Conservation (phyloP, 495 filamentous ascomycete species). For the Cenococcum geophilum region DNA sequence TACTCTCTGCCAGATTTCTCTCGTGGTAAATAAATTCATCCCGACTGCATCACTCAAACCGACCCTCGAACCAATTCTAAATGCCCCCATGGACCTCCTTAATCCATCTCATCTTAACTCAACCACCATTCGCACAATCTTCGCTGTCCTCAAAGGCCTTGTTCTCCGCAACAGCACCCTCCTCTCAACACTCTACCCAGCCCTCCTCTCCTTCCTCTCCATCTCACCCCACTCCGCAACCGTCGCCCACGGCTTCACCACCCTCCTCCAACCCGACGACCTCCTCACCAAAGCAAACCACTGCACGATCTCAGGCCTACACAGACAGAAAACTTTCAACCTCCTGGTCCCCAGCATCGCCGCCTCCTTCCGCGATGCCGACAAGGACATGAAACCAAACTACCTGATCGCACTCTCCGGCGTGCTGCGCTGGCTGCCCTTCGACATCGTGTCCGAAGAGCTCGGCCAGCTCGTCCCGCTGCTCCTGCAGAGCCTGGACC, state of each 20-base stretch:
- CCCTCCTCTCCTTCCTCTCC: conserved; percentile 53
- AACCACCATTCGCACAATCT: conserved; percentile 35
- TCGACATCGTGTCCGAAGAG: conserved; percentile 53
- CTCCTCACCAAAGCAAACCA: conserved; percentile 60
- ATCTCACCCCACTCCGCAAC: conserved; percentile 40
- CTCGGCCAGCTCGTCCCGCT: conserved; percentile 56
- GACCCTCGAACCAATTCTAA: conserved; percentile 35
- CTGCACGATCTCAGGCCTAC: conserved; percentile 56
- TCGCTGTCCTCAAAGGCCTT: conserved; percentile 41
- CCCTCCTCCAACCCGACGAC: conserved; percentile 58
- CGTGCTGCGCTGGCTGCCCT: conserved; percentile 56
- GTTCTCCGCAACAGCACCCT: conserved; percentile 37
- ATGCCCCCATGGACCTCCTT: conserved; percentile 23
- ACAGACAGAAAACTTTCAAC: conserved; percentile 60
- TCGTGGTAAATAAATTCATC: conserved; percentile 63
- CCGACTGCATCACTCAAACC: conserved; percentile 43
- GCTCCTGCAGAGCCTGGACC: conserved; percentile 65
- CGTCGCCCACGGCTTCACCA: conserved; percentile 53
- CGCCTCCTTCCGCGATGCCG: conserved; percentile 47
- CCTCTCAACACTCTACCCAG: conserved; percentile 44
- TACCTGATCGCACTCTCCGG: conserved; percentile 62
- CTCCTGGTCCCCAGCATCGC: conserved; percentile 56
- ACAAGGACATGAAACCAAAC: conserved; percentile 48
- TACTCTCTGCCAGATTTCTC: conserved; percentile 54
- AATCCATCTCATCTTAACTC: conserved; percentile 35